Percentiles rank a stretch among this genome's conserved stretches.
These are phyloP conservation scores for Colletotrichum lentis DNA, from an alignment of 2,329 filamentous ascomycete genomes.

Conservation along the genomic window DNA sequence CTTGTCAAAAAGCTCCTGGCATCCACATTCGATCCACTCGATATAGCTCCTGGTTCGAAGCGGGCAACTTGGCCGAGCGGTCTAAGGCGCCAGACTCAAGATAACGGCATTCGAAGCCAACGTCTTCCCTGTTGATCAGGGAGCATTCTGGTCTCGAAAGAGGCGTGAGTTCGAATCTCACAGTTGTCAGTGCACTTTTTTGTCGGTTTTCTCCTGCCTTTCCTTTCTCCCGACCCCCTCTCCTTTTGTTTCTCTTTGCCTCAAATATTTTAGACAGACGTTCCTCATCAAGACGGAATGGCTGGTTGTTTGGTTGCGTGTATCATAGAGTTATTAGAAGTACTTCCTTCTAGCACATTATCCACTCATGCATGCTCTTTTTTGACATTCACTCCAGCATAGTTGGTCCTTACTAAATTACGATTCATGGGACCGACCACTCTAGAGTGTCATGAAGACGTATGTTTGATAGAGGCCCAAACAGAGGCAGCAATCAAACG, in stretches of 20 bases:
- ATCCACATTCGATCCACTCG: conserved; percentile 11
- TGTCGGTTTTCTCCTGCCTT: too few relatives aligned
- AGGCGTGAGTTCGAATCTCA: conserved; percentile 38
- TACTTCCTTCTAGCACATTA: neutral
- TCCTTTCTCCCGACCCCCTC: neutral
- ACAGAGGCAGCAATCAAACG: neutral
- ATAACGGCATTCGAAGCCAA: neutral
- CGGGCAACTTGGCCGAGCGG: conserved; percentile 37
- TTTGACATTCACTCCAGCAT: neutral
- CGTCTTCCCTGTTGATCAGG: conserved; percentile 2
- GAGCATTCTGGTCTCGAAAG: conserved; percentile 37
- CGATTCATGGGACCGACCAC: neutral
- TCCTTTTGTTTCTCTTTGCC: neutral
- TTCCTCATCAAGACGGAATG: neutral
- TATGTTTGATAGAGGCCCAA: neutral
- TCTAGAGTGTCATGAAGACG: neutral
- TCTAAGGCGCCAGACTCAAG: conserved; percentile 39
- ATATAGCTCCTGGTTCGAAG: neutral
- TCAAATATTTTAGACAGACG: neutral
- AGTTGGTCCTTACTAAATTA: neutral
- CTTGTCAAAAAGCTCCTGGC: accelerated
- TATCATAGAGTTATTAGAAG: too few relatives aligned
- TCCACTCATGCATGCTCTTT: neutral
- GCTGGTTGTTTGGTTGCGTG: neutral
- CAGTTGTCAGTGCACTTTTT: conserved; percentile 28